phyloP scores from a whole-genome alignment of 2,329 filamentous ascomycete genomes.

The Calonectria pseudoreteaudii region DNA sequence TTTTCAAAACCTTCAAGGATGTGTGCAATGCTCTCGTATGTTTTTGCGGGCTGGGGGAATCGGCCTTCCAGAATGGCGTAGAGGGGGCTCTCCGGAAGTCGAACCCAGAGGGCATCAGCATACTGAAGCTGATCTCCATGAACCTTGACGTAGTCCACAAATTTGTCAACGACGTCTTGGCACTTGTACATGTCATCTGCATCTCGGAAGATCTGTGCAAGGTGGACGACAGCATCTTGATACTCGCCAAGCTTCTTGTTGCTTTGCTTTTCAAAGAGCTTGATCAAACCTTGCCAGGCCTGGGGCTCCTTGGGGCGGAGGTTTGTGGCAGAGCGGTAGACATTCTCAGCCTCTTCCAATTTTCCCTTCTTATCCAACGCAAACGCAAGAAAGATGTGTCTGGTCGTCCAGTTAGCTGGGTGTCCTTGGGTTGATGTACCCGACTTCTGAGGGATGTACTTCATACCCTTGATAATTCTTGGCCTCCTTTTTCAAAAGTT shows the following conservation, averaged over 20 bases:
- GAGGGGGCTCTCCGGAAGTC: constrained; percentile 83
- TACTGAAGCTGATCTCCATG: constrained; percentile 81
- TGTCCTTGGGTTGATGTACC: constrained; percentile 20
- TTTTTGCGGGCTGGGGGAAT: constrained; percentile 81
- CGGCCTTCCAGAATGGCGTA: constrained; percentile 88
- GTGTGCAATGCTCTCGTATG: constrained; percentile 85
- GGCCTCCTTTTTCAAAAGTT: constrained; percentile 77
- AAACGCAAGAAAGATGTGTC: constrained; percentile 88
- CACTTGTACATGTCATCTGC: constrained; percentile 73
- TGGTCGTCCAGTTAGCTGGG: constrained; percentile 47
- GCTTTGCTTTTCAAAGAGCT: constrained; percentile 84
- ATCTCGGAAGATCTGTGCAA: constrained; percentile 80
- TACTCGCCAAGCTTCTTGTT: constrained; percentile 78
- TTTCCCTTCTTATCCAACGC: constrained; percentile 82
- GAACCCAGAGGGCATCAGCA: constrained; percentile 78
- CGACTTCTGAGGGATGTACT: not conserved
- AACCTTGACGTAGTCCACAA: constrained; percentile 77
- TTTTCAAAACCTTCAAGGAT: constrained; percentile 89
- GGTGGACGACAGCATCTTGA: constrained; percentile 75
- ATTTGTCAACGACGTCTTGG: constrained; percentile 81
- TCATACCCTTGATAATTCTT: constrained; percentile 85
- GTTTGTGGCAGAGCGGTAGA: constrained; percentile 78
- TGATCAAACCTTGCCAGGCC: constrained; percentile 90
- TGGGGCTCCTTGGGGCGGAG: constrained; percentile 82
- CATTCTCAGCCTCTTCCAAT: constrained; percentile 78